Conservation (phyloP, 1,284 basidiomycete genomes). For the Vanrija sp. region DNA sequence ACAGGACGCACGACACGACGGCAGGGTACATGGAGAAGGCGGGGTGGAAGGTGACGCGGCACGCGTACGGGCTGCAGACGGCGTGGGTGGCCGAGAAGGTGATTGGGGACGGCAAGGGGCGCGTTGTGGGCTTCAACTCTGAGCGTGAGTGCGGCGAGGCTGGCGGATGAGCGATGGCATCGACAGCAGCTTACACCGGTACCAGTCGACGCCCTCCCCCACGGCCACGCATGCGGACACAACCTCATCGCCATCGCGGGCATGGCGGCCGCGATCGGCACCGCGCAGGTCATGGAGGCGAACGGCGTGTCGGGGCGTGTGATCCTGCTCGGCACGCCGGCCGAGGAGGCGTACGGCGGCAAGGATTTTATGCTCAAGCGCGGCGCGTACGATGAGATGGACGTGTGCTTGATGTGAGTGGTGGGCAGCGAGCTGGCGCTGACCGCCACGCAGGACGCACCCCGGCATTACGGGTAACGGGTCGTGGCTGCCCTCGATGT, state of each 20-base stretch:
- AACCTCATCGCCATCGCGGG: constrained; percentile 45
- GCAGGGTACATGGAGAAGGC: constrained; percentile 56
- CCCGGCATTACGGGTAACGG: constrained; percentile 12
- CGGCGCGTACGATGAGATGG: constrained; percentile 58
- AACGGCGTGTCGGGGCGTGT: constrained; percentile 61
- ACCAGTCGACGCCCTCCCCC: constrained; percentile 18
- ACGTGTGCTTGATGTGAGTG: constrained; percentile 67
- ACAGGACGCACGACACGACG: constrained; percentile 58
- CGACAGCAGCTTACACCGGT: constrained; percentile 36
- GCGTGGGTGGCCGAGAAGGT: constrained; percentile 24
- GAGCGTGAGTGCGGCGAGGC: constrained; percentile 9
- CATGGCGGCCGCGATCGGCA: constrained; percentile 34
- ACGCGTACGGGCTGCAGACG: constrained; percentile 55
- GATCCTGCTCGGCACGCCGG: constrained; percentile 72
- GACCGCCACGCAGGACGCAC: constrained; percentile 1
- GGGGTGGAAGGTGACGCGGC: constrained; percentile 58
- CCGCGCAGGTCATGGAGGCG: constrained; percentile 16
- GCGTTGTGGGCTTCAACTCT: constrained; percentile 27
- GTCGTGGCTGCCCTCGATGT: constrained; percentile 2
- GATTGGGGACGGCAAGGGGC: constrained; percentile 21
- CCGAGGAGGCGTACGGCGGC: constrained; percentile 71
- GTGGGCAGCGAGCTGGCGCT: background rate
- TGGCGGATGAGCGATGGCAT: no score
- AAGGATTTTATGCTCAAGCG: constrained; percentile 66
- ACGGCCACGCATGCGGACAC: constrained; percentile 58